These are phyloP conservation scores for Rhizopus sp. DNA, from an alignment of 371 early-diverging fungal species.

Conservation along the genomic window DNA sequence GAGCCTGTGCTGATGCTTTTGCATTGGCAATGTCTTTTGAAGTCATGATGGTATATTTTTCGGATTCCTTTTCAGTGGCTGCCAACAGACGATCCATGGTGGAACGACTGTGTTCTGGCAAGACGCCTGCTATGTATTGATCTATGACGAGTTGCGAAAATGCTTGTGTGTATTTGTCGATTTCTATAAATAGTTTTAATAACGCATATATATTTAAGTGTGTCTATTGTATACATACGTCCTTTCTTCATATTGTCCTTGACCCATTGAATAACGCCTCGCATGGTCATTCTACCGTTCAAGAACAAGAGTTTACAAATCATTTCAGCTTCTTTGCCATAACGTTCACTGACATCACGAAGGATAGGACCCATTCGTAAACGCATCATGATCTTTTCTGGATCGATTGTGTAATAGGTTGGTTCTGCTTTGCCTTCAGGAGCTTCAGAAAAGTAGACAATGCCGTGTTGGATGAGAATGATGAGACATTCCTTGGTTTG, in stretches of 20 bases:
- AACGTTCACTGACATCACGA: conserved; percentile 57
- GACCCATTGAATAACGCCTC: conserved; percentile 32
- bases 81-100: conserved; percentile 63
- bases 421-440: conserved; percentile 58
- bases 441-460: conserved; percentile 47
- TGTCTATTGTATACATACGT: conserved; percentile 25
- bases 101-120: conserved; percentile 66
- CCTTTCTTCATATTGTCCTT: conserved; percentile 27
- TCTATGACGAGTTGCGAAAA: conserved; percentile 63
- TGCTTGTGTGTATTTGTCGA: conserved; percentile 33
- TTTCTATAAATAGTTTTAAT: conserved; percentile 28
- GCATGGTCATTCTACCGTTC: conserved; percentile 40
- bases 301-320: conserved; percentile 32
- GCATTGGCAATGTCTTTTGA: conserved; percentile 66
- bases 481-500: conserved; percentile 45
- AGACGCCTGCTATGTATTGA: conserved; percentile 61
- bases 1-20: conserved; percentile 50
- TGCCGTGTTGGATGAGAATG: conserved; percentile 46
- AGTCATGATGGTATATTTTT: conserved; percentile 62
- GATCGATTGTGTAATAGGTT: conserved; percentile 68
- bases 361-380: conserved; percentile 71
- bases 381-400: conserved; percentile 59
- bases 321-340: conserved; percentile 57
- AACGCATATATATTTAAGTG: neutral
- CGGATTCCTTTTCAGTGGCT: conserved; percentile 64